Base-by-base conservation (phyloP, 2,329 filamentous ascomycete genomes). In the Hypoxylon sp. region DNA sequence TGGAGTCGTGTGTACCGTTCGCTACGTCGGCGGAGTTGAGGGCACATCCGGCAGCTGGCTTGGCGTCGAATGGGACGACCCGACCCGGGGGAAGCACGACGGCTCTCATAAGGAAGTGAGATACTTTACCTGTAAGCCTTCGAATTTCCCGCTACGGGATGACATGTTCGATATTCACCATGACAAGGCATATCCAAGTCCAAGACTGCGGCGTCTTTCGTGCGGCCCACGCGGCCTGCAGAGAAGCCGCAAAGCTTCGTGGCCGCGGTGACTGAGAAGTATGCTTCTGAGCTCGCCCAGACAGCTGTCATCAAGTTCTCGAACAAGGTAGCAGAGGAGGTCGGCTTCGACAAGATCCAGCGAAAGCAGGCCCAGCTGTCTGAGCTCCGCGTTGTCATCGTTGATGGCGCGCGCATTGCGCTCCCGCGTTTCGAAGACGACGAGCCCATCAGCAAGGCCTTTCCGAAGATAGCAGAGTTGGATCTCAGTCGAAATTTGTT, bases 61-160 rank as follows among this genome's bases (percentile, higher is more conserved):
- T 27, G 95, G 95, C 42, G 91, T 98, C 43, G 95, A 99, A 82
- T 99, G 95, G 95, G 94, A 98, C 75, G 91, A 97, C 73, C 79
- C 87, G 54, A 82, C 81, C 31, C 84, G 93, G 69, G 95, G 95
- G 60, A 98, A 97, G 79, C 93, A 99, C 75, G 85, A 94, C 69
- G 95, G 95, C 57, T 87, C 88, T 59, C 87, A 96, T 75, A 87
- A 89, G 63, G 91, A 89, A 58, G 80, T 83, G 60, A 86, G 84
- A 60, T 97, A 97, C 72, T 98, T 98, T 70, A 78, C 82, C 67
- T 97, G 94, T 94, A 83, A 71, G 78, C 58, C 6, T 15, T 3
- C 31, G 11, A 35, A 23, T 5, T 23, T 43, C 7, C n/a, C 18
- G 7, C 21, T 8, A 1, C 6, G 1, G 15, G 11, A 23, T 18